A percentile compares a stretch with the other conserved stretches of the same genome.
phyloP scores from a whole-genome alignment of 2,329 filamentous ascomycete genomes.

The Aspergillus pseudoviridinutans region DNA sequence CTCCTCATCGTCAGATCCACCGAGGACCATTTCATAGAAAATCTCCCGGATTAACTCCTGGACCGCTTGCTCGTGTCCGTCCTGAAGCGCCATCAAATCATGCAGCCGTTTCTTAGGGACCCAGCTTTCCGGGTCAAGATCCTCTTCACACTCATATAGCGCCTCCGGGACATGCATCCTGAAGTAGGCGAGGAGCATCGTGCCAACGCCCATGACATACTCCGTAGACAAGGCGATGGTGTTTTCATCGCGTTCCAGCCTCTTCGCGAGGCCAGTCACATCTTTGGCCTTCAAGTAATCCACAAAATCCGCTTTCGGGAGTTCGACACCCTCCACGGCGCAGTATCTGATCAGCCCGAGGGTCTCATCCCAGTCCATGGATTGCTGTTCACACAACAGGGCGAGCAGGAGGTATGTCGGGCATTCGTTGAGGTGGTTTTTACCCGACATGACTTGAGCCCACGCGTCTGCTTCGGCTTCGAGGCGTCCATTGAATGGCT shows the following conservation, averaged over 20 bases:
- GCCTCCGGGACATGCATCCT: constrained; percentile 4
- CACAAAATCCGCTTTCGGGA: constrained; percentile 6
- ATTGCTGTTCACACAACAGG: constrained; percentile 10
- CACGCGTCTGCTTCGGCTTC: constrained; percentile 9
- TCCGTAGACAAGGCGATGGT: constrained; percentile 8
- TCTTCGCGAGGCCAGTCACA: constrained; percentile 1
- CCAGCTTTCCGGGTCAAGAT: constrained; percentile 4
- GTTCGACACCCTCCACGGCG: neutral
- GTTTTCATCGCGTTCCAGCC: constrained; percentile 8
- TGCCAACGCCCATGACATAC: constrained; percentile 10
- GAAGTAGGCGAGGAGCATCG: constrained; percentile 9
- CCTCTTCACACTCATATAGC: constrained; percentile 9
- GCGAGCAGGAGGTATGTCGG: constrained; percentile 8
- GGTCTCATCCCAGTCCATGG: constrained; percentile 12
- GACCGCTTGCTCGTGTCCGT: constrained; percentile 9
- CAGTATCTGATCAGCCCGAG: constrained; percentile 6
- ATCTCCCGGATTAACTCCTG: constrained; percentile 7
- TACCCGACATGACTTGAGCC: constrained; percentile 1
- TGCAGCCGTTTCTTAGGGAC: constrained; percentile 5
- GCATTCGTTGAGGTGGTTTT: constrained; percentile 7
- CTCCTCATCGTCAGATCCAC: constrained; percentile 4
- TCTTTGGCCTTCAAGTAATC: constrained; percentile 6
- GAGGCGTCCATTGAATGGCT: constrained; percentile 9
- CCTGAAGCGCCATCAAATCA: constrained; percentile 1
- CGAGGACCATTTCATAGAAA: constrained; percentile 8